Evolutionary conservation across 2,329 filamentous ascomycete species (phyloP), one percentile per base, ranked within the genome.

Genomic region (Exophiala oligosperma): DNA sequence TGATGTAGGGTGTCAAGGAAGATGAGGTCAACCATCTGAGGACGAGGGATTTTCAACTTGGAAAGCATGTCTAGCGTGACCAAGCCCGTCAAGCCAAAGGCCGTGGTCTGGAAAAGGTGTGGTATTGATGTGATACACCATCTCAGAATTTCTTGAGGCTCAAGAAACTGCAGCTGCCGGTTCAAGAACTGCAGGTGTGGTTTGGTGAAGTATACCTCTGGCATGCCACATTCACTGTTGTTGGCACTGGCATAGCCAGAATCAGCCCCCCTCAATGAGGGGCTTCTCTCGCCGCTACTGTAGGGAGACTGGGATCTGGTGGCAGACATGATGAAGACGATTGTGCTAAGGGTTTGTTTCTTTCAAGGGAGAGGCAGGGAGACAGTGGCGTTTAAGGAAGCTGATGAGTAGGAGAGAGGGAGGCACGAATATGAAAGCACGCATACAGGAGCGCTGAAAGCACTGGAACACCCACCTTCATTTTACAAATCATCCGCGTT

Each of bases 91-190:
- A 93, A 77, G 53, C 90, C 90, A 71, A 93, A 93, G 56, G 90
- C 90, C 11, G 90, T 93, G 44, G 89, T 91, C 76, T 94, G 90
- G 78, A 85, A 97, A 46, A 97, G 85, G 72, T 89, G 89, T 69
- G 94, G 94, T 69, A 99, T 88, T 68, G 93, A 89, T 68, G 90
- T 87, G 72, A 93, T 89, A 81, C 88, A 91, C 89, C 96, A 97
- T 77, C 87, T 88, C 61, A 99, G 84, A 68, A 97, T 89, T 65
- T 97, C 93, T 76, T 93, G 82, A 61, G 94, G 91, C 71, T 92
- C 86, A 74, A 97, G 89, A 71, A 87, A 84, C 74, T 94, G 90
- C 67, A 99, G 80, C 75, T 96, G 91, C 64, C 86, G 78, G 81
- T 99, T 99, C 73, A 99, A 83, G 75, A 93, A 93, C 69, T 90